phyloP scores from a whole-genome alignment of 495 filamentous ascomycete genomes.

The Thozetella sp. region DNA sequence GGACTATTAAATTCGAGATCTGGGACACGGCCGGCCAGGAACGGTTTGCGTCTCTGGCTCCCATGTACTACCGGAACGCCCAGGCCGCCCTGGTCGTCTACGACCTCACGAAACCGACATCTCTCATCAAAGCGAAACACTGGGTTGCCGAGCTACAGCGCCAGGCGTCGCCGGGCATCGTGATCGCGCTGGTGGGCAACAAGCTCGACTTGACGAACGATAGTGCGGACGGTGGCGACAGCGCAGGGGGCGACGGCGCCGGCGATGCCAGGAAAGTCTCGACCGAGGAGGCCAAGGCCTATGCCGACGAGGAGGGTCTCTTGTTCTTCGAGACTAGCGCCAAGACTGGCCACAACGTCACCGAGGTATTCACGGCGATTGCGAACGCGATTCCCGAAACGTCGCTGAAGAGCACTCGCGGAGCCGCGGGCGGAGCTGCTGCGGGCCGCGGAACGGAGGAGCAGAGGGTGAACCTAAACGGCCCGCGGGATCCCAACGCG shows the following conservation, averaged over 20 bases:
- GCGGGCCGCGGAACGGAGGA: slow-evolving; percentile 55
- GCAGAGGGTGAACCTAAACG: slow-evolving; percentile 71
- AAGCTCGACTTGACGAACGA: slow-evolving; percentile 86
- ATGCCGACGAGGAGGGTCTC: slow-evolving; percentile 91
- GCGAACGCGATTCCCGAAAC: slow-evolving; percentile 97
- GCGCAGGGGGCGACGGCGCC: slow-evolving; percentile 59
- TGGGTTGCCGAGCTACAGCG: slow-evolving; percentile 98
- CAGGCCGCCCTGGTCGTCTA: slow-evolving; percentile 99
- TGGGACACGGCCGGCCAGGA: slow-evolving; percentile 99
- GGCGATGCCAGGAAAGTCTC: slow-evolving; percentile 84
- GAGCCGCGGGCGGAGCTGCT: slow-evolving; percentile 60
- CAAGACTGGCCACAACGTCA: slow-evolving; percentile 91
- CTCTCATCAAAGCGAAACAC: slow-evolving; percentile 93
- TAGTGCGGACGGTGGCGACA: slow-evolving; percentile 38
- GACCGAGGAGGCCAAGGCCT: slow-evolving; percentile 84
- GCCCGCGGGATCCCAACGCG: slow-evolving; percentile 59
- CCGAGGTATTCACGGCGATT: slow-evolving; percentile 97
- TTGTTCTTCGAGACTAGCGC: slow-evolving; percentile 98
- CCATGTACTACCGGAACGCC: slow-evolving; percentile 99
- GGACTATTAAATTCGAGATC: slow-evolving; percentile 99
- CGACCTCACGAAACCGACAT: slow-evolving; percentile 96
- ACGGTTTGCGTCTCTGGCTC: slow-evolving; percentile 93
- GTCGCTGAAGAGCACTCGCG: slow-evolving; percentile 84
- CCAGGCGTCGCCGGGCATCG: slow-evolving; percentile 96
- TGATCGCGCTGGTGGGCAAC: slow-evolving; percentile 97